phyloP scores from a whole-genome alignment of 768 basidiomycete species.

The Gloeostereum incarnatum region DNA sequence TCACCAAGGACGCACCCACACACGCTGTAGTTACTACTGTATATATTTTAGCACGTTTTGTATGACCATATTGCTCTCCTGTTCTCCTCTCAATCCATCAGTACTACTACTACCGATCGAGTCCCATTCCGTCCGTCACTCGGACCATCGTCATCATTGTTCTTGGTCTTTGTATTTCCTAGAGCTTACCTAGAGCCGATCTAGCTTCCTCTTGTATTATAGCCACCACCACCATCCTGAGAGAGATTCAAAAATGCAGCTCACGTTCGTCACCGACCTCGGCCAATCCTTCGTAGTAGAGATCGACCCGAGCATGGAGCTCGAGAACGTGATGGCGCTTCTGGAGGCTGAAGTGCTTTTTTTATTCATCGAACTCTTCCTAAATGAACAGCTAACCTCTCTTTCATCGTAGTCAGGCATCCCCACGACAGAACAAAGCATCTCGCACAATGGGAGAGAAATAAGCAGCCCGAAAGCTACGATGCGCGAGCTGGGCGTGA shows the following conservation, averaged over 20 bases:
- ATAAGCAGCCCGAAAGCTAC: constrained; percentile 59
- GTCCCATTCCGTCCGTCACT: too few relatives aligned
- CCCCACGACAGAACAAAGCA: constrained; percentile 60
- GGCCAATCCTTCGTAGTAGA: constrained; percentile 64
- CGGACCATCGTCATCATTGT: too few relatives aligned
- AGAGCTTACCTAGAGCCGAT: too few relatives aligned
- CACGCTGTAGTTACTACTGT: too few relatives aligned
- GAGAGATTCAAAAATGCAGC: too few relatives aligned
- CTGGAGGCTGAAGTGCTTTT: constrained; percentile 89
- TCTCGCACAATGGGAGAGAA: constrained; percentile 59
- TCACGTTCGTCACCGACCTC: constrained; percentile 64
- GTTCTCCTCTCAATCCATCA: too few relatives aligned
- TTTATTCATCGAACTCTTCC: not conserved
- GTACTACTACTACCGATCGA: too few relatives aligned
- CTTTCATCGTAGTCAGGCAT: constrained; percentile 65
- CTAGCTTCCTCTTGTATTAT: too few relatives aligned
- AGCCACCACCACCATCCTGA: too few relatives aligned
- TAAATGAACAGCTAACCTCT: not conserved
- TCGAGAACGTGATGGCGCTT: constrained; percentile 88
- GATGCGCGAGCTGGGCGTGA: constrained; percentile 54
- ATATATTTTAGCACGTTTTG: not conserved
- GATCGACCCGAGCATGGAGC: constrained; percentile 84
- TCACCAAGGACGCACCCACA: not conserved
- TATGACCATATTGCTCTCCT: not conserved
- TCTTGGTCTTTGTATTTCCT: too few relatives aligned